A percentile compares a stretch with the other conserved stretches of the same genome.
Conservation (phyloP, 306 rosid genomes). For the Oxytropis ochrocephala region DNA sequence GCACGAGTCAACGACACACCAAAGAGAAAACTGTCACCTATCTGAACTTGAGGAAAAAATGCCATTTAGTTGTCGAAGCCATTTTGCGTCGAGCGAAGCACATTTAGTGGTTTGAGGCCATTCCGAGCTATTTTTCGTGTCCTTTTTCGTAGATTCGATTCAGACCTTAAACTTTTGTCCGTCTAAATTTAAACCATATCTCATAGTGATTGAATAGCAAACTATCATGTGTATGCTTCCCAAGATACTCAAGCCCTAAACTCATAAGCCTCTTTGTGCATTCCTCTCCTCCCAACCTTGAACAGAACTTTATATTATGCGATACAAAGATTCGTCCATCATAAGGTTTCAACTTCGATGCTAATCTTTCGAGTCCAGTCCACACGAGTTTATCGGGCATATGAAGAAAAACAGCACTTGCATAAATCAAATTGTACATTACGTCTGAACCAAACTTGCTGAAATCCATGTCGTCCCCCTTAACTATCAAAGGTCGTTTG, state of each 20-base stretch:
- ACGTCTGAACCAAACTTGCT: slow-evolving; percentile 44
- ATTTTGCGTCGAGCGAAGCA: slow-evolving; percentile 3
- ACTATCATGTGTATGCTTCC: slow-evolving; percentile 84
- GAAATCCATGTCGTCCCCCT: slow-evolving; percentile 83
- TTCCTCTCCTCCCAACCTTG: slow-evolving; percentile 77
- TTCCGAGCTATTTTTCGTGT: slow-evolving; percentile 5
- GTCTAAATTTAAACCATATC: slow-evolving; percentile 81
- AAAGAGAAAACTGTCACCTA: slow-evolving; percentile 9
- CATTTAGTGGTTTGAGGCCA: slow-evolving; percentile 12
- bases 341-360: slow-evolving; percentile 51
- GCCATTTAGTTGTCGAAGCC: slow-evolving; percentile 8
- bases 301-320: slow-evolving; percentile 81
- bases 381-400: slow-evolving; percentile 90
- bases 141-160: neutral
- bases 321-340: slow-evolving; percentile 82
- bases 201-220: slow-evolving; percentile 85
- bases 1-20: slow-evolving; percentile 15
- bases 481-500: slow-evolving; percentile 77
- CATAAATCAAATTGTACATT: slow-evolving; percentile 70
- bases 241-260: slow-evolving; percentile 74
- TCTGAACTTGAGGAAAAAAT: slow-evolving; percentile 8
- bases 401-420: slow-evolving; percentile 94
- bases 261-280: slow-evolving; percentile 58
- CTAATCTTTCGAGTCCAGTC: slow-evolving; percentile 70
- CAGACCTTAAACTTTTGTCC: slow-evolving; percentile 34